Evolutionary conservation across 2,329 filamentous ascomycete species (phyloP).

Genomic region (Penicillium sp.): DNA sequence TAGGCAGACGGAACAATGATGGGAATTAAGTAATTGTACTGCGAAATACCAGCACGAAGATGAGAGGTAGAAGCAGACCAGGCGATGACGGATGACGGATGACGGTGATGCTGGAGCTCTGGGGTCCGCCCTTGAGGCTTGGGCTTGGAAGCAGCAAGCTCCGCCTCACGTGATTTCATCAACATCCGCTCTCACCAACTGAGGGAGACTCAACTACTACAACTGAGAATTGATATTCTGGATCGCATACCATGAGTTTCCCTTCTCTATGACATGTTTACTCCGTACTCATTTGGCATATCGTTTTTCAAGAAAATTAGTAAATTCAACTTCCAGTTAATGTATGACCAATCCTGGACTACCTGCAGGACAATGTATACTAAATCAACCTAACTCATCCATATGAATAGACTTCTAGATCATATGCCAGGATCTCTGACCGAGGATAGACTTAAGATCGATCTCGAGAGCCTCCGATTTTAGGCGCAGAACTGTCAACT

Average conservation of each 20-base stretch:
- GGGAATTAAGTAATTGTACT: conserved; percentile 1
- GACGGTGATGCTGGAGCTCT: conserved; percentile 32
- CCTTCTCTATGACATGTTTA: background rate
- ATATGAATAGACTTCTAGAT: background rate
- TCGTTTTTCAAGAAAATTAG: no score
- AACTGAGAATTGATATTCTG: background rate
- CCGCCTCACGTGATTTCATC: conserved; percentile 36
- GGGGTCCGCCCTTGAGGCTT: conserved; percentile 31
- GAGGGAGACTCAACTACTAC: background rate
- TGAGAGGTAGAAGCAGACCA: conserved; percentile 11
- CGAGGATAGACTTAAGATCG: background rate
- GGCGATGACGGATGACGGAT: conserved; percentile 20
- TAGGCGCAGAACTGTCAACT: conserved; percentile 3
- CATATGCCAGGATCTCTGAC: background rate
- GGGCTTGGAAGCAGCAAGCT: conserved; percentile 39
- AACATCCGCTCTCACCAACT: background rate
- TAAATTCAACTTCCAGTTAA: no score
- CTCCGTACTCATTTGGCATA: no score
- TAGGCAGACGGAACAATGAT: background rate
- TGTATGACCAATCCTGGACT: background rate
- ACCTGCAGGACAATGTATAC: background rate
- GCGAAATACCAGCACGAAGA: conserved; percentile 10
- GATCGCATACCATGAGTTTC: background rate
- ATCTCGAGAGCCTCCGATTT: background rate
- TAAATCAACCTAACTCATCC: background rate